These are phyloP conservation scores for Kwoniella pini DNA, from an alignment of 768 basidiomycete species.

Conservation along the genomic window DNA sequence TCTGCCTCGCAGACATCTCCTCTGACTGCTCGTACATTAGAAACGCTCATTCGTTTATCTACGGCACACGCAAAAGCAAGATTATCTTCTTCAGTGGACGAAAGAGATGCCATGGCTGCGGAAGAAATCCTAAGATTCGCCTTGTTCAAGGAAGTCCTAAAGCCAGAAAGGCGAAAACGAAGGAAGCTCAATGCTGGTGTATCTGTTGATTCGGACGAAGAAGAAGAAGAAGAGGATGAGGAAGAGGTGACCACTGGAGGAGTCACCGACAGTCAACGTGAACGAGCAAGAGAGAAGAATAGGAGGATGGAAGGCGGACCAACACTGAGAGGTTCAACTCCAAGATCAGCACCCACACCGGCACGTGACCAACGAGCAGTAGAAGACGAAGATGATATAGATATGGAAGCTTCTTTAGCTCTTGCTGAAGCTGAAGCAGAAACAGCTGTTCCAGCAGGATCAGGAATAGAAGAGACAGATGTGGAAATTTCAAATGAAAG, in stretches of 20 bases:
- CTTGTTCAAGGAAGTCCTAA: constrained; percentile 94
- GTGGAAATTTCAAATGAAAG: constrained; percentile 47
- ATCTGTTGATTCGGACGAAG: constrained; percentile 58
- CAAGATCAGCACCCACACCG: neutral
- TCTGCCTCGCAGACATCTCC: too few relatives aligned
- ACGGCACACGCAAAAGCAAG: constrained; percentile 98
- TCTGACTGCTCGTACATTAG: constrained; percentile 94
- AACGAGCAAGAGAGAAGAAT: constrained; percentile 52
- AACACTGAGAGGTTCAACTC: constrained; percentile 1
- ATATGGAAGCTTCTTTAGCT: constrained; percentile 38
- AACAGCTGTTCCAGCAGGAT: neutral
- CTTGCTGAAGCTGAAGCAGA: constrained; percentile 7
- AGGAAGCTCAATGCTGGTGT: constrained; percentile 74
- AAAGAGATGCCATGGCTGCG: constrained; percentile 81
- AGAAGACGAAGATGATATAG: constrained; percentile 37
- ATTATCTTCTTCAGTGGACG: constrained; percentile 78
- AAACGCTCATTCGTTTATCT: constrained; percentile 95
- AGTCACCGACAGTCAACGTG: constrained; percentile 62
- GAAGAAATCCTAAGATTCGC: constrained; percentile 96
- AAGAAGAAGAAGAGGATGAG: constrained; percentile 57
- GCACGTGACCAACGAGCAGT: neutral
- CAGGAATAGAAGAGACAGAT: constrained; percentile 1
- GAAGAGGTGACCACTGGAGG: constrained; percentile 63
- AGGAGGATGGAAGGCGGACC: constrained; percentile 46
- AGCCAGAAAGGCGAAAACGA: constrained; percentile 76